These are phyloP conservation scores for Tetrapisispora taiwanensis DNA, from an alignment of 805 yeast genomes.

Conservation along the genomic window DNA sequence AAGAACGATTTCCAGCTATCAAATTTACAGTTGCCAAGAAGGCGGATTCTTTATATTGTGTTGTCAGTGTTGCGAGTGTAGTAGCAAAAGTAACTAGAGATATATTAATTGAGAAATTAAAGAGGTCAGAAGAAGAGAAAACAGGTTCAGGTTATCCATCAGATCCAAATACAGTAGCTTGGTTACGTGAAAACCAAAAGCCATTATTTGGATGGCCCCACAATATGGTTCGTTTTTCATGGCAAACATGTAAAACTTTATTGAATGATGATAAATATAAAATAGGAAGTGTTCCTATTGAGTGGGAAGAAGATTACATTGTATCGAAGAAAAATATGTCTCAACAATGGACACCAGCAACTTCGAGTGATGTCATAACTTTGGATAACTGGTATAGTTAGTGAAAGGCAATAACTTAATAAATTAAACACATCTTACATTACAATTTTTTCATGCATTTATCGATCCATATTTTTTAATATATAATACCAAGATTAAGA, in stretches of 20 bases:
- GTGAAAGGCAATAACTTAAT: too few species aligned
- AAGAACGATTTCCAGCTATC: constrained; percentile 55
- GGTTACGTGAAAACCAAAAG: constrained; percentile 59
- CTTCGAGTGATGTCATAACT: constrained; percentile 11
- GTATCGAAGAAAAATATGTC: constrained; percentile 23
- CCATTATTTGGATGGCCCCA: constrained; percentile 78
- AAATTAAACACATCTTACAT: too few species aligned
- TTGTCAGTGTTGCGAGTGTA: constrained; percentile 89
- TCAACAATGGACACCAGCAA: constrained; percentile 14
- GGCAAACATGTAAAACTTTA: constrained; percentile 86
- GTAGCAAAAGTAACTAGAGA: constrained; percentile 97
- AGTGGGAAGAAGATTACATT: constrained; percentile 45
- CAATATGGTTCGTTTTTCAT: constrained; percentile 68
- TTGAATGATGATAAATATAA: constrained; percentile 34
- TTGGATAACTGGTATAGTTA: constrained; percentile 20
- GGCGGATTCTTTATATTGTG: constrained; percentile 87
- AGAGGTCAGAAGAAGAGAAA: constrained; percentile 29
- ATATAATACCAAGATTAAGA: too few species aligned
- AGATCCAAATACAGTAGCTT: constrained; percentile 74
- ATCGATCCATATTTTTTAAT: too few species aligned
- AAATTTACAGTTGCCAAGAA: constrained; percentile 81
- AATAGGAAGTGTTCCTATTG: constrained; percentile 40
- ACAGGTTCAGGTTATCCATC: constrained; percentile 91
- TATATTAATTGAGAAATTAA: constrained; percentile 28
- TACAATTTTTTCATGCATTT: background rate